Evolutionary conservation across 179 eudicot species (phyloP), one percentile per base, ranked within the genome.

Genomic region (Nepenthes alata): DNA sequence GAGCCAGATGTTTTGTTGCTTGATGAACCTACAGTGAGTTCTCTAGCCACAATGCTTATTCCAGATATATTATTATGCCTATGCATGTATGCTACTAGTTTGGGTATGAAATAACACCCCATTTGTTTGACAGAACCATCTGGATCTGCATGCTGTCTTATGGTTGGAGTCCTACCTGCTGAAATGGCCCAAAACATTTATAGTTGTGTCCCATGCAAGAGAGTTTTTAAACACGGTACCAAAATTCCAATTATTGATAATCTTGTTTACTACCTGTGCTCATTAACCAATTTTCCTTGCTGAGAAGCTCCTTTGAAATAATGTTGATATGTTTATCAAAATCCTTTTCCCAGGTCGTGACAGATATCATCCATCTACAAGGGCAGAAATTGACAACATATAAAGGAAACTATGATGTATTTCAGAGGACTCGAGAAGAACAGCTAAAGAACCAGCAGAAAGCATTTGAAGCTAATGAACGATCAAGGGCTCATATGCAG

Each of bases 131-230:
- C 95, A 91, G 98, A 91, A 91, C 67, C 98, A 91, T 83, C 95
- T 91, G 72, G 98, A 91, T 81, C 83, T 91, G 55, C 98, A 91
- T 75, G 98, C 98, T 54, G 98, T 93, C 57, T 67, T 93, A 47
- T 93, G 98, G 98, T 70, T 93, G 81, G 98, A 93, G 74, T 44
- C 86, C 52, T 93, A 93, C 82, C 70, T 93, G 59, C 72, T 80
- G 74, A 93, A 89, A 67, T 93, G 98, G 98, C 93, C 98, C 13
- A 93, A 93, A 76, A 93, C 98, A 60, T 83, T 93, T 73, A 93
- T 93, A 53, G 98, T 93, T 54, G 98, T 93, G 66, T 93, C 98
- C 74, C 98, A 93, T 78, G 98, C 98, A 47, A 85, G 98, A 75
- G 97, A 93, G 77, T 93, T 93, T 78, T 77, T 93, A 77, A 93